Evolutionary conservation across 202 grass and related monocot species (phyloP), one percentile per base, ranked within the genome.

Genomic region (Musa balbisiana): DNA sequence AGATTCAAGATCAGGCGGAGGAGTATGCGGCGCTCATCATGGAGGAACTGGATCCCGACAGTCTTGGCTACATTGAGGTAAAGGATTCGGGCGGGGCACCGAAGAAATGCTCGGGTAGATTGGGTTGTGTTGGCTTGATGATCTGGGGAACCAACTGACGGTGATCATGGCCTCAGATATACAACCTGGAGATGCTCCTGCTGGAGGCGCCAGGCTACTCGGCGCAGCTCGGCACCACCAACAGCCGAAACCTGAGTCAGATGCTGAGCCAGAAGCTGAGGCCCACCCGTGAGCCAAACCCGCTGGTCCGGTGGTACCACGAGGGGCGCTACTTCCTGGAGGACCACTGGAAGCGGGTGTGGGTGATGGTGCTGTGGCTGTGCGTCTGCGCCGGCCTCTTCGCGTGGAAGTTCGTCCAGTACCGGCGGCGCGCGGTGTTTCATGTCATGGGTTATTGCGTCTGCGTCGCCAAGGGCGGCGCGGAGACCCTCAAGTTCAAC

Each of bases 401-500:
- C 79, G 0, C 79, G 15, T 98, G 85, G 88, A 98, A 98, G 78
- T 98, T 98, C 77, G 0, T 83, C 15, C 91, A 98, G 74, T 94
- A 90, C 51, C 82, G 85, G 0, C 64, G 10, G 1, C 90, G 85
- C 6, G 83, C 73, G 13, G 88, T 87, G 22, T 98, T 83, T 77
- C 1, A 89, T 11, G 81, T 91, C 49, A 98, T 98, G 91, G 94
- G 94, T 23, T 98, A 93, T 79, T 97, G 93, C 78, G 90, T 97
- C 52, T 97, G 93, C 82, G 80, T 86, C 11, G 90, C 94, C 50
- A 97, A 91, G 74, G 94, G 90, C 67, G 94, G 83, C 64, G 90
- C 94, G 26, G 90, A 97, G 83, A 91, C 88, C 66, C 84, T 93
- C 67, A 97, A 97, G 83, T 97, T 97, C 81, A 97, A 97, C 83